phyloP scores from a whole-genome alignment of 305 asterid species.

The Rubia tinctorum region DNA sequence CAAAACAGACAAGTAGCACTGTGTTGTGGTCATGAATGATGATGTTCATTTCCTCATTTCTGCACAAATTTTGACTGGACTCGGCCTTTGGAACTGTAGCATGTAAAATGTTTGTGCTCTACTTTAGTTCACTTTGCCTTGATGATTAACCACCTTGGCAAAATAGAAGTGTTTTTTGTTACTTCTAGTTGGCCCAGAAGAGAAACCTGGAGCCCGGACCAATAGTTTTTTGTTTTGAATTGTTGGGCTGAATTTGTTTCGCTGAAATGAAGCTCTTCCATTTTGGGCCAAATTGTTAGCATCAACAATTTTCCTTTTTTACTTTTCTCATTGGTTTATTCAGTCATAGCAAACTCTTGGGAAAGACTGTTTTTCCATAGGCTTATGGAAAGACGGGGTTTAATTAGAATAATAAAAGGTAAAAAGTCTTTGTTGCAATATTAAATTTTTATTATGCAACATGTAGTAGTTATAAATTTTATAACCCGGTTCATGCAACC shows the following conservation, averaged over 20 bases:
- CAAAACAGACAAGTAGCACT: conserved; percentile 15
- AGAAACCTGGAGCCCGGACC: neutral
- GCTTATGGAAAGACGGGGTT: no score
- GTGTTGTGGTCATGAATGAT: neutral
- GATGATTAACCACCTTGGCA: neutral
- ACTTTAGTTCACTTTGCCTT: neutral
- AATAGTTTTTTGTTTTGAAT: neutral
- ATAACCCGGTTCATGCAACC: no score
- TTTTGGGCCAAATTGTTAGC: neutral
- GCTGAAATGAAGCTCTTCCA: neutral
- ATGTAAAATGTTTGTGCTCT: neutral
- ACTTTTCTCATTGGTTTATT: no score
- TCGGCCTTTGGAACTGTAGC: neutral
- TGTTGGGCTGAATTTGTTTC: neutral
- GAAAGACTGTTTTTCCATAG: no score
- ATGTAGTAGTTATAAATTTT: no score
- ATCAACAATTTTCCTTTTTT: neutral
- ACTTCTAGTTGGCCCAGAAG: neutral
- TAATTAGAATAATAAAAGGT: no score
- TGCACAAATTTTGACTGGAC: conserved; percentile 1
- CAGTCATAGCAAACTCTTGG: no score
- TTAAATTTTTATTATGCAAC: no score
- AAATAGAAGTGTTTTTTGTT: neutral
- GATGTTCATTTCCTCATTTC: neutral
- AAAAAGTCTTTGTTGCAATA: no score